phyloP scores from a whole-genome alignment of 2,329 filamentous ascomycete genomes.

The Pestalotiopsis sp. region DNA sequence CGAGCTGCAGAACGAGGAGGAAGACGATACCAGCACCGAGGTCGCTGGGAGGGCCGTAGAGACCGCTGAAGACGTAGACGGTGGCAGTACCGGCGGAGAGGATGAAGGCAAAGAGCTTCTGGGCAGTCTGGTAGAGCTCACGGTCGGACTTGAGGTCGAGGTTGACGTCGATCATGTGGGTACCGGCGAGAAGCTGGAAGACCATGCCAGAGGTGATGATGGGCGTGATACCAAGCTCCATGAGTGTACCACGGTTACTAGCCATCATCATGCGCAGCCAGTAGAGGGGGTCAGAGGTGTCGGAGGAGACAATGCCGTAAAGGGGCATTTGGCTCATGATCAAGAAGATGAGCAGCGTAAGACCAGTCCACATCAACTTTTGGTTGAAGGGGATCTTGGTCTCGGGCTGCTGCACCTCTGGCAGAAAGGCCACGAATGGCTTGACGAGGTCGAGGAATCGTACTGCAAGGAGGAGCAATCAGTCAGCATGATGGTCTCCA shows the following conservation, averaged over 20 bases:
- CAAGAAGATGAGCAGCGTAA: slow-evolving; percentile 97
- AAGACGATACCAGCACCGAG: slow-evolving; percentile 98
- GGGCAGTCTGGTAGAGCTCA: slow-evolving; percentile 98
- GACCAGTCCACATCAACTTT: slow-evolving; percentile 92
- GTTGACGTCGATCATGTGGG: slow-evolving; percentile 99
- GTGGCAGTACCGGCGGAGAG: slow-evolving; percentile 96
- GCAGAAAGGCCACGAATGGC: slow-evolving; percentile 98
- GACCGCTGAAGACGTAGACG: slow-evolving; percentile 96
- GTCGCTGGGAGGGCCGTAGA: slow-evolving; percentile 95
- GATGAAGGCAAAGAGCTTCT: slow-evolving; percentile 98
- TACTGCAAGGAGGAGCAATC: slow-evolving; percentile 58
- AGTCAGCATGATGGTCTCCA: slow-evolving; percentile 16
- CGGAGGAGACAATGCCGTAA: slow-evolving; percentile 98
- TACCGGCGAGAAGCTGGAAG: slow-evolving; percentile 99
- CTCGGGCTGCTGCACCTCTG: slow-evolving; percentile 97
- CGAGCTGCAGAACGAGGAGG: slow-evolving; percentile 95
- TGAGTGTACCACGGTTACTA: slow-evolving; percentile 94
- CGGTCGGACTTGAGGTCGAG: slow-evolving; percentile 99
- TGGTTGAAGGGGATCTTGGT: slow-evolving; percentile 99
- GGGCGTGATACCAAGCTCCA: slow-evolving; percentile 96
- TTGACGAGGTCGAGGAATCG: slow-evolving; percentile 99
- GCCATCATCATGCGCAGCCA: slow-evolving; percentile 99
- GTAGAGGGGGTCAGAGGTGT: slow-evolving; percentile 97
- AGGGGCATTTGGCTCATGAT: slow-evolving; percentile 99
- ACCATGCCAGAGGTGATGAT: slow-evolving; percentile 99